Evolutionary conservation across 2,329 filamentous ascomycete species (phyloP).

Genomic region (Ceratocystis eucalypticola): DNA sequence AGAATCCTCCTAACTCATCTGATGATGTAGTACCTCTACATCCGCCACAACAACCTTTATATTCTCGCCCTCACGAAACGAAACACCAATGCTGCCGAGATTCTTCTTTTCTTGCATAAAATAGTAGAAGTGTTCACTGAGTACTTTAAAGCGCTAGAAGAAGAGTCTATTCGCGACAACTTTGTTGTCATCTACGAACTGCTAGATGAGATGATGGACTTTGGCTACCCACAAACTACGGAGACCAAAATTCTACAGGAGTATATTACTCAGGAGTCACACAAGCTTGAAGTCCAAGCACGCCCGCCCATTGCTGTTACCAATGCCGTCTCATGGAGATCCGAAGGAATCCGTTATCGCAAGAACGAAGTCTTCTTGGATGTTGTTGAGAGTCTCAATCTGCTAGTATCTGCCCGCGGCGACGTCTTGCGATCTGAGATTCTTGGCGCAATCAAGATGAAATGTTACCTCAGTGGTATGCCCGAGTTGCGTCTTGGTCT

Average conservation of each 20-base stretch:
- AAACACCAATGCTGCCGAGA: slow-evolving; percentile 97
- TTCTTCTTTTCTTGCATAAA: slow-evolving; percentile 94
- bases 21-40: slow-evolving; percentile 73
- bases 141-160: slow-evolving; percentile 98
- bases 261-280: slow-evolving; percentile 97
- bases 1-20: slow-evolving; percentile 20
- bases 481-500: slow-evolving; percentile 84
- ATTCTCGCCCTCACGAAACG: slow-evolving; percentile 94
- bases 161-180: slow-evolving; percentile 97
- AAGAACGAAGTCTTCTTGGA: slow-evolving; percentile 99
- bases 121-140: slow-evolving; percentile 98
- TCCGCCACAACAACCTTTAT: slow-evolving; percentile 97
- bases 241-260: slow-evolving; percentile 98
- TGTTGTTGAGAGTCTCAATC: slow-evolving; percentile 89
- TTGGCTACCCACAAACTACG: slow-evolving; percentile 96
- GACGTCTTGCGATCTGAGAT: slow-evolving; percentile 95
- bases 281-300: slow-evolving; percentile 94
- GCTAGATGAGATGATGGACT: slow-evolving; percentile 99
- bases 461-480: slow-evolving; percentile 98
- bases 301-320: slow-evolving; percentile 94
- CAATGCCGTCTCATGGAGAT: slow-evolving; percentile 95
- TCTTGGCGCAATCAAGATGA: slow-evolving; percentile 96
- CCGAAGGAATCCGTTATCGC: slow-evolving; percentile 92
- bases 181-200: slow-evolving; percentile 99
- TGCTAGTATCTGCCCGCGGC: slow-evolving; percentile 84